Percentiles rank a stretch among this genome's conserved stretches.
These are phyloP conservation scores for Teratosphaeria nubilosa DNA, from an alignment of 2,329 filamentous ascomycete genomes.

Conservation along the genomic window DNA sequence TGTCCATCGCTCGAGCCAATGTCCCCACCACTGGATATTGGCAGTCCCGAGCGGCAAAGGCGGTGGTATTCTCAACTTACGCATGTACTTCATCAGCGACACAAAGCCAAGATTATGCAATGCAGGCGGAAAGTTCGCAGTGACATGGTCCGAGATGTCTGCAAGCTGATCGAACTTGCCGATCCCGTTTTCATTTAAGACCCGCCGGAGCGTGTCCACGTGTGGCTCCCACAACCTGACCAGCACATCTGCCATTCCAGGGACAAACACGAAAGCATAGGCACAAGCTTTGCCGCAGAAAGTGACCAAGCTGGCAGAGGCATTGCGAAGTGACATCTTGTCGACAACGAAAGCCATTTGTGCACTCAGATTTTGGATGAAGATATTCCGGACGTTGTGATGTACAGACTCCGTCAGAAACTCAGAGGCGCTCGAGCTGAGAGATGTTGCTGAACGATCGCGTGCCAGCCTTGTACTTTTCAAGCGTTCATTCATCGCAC, in stretches of 20 bases:
- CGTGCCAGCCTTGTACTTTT: constrained; percentile 35
- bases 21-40: constrained; percentile 73
- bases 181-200: constrained; percentile 59
- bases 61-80: constrained; percentile 53
- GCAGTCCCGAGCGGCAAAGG: constrained; percentile 58
- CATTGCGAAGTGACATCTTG: constrained; percentile 72
- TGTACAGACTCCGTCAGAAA: constrained; percentile 68
- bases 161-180: constrained; percentile 41
- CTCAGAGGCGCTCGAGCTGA: constrained; percentile 49
- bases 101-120: constrained; percentile 52
- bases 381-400: constrained; percentile 82
- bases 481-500: constrained; percentile 49
- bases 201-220: constrained; percentile 57
- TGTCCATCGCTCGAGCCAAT: constrained; percentile 77
- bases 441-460: constrained; percentile 48
- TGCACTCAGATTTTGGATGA: constrained; percentile 67
- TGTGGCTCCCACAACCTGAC: constrained; percentile 71
- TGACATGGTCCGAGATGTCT: constrained; percentile 50
- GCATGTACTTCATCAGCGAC: constrained; percentile 50
- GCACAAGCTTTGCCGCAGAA: constrained; percentile 87
- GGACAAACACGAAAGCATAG: constrained; percentile 88
- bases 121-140: constrained; percentile 58
- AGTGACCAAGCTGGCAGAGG: constrained; percentile 55
- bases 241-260: constrained; percentile 73
- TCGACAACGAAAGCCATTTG: constrained; percentile 84